Percentiles rank a stretch among this genome's conserved stretches.
phyloP scores from a whole-genome alignment of 1,284 basidiomycete genomes.

The Ustilago hordei region DNA sequence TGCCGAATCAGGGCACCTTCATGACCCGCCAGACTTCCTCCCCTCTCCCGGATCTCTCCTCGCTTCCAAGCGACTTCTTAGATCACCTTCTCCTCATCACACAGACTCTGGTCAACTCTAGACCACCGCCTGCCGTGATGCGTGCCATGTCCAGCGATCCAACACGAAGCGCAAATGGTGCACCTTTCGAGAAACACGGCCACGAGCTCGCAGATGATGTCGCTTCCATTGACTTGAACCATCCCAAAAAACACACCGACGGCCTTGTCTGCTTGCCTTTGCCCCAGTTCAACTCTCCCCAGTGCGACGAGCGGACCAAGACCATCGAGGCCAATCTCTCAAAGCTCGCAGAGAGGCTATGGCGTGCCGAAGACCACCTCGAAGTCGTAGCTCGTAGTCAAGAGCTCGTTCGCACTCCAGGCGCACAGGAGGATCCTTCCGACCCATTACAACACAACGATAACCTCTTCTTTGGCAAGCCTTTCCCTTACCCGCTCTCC shows the following conservation, averaged over 20 bases:
- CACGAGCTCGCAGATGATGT: slow-evolving; percentile 37
- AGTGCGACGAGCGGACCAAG: slow-evolving; percentile 52
- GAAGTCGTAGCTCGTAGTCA: slow-evolving; percentile 49
- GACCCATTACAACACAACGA: slow-evolving; percentile 12
- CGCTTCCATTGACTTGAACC: slow-evolving; percentile 45
- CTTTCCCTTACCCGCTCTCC: slow-evolving; percentile 65
- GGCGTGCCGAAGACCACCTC: slow-evolving; percentile 61
- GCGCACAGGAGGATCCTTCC: slow-evolving; percentile 31
- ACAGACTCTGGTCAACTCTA: slow-evolving; percentile 54
- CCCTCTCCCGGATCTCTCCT: slow-evolving; percentile 51
- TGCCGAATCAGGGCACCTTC: slow-evolving; percentile 18
- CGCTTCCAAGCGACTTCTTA: slow-evolving; percentile 59
- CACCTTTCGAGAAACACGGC: slow-evolving; percentile 14
- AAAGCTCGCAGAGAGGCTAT: slow-evolving; percentile 60
- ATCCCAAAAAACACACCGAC: slow-evolving; percentile 14
- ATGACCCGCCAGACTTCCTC: slow-evolving; percentile 60
- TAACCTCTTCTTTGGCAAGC: slow-evolving; percentile 53
- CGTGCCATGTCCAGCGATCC: slow-evolving; percentile 47
- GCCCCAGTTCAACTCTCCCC: slow-evolving; percentile 48
- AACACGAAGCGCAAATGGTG: slow-evolving; percentile 19
- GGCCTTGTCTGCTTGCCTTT: slow-evolving; percentile 54
- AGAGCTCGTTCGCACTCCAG: slow-evolving; percentile 48
- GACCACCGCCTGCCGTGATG: slow-evolving; percentile 43
- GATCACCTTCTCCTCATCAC: slow-evolving; percentile 64
- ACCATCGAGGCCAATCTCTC: slow-evolving; percentile 56